Conservation (phyloP, 2,329 filamentous ascomycete species). For the Trichoderma hamatum region DNA sequence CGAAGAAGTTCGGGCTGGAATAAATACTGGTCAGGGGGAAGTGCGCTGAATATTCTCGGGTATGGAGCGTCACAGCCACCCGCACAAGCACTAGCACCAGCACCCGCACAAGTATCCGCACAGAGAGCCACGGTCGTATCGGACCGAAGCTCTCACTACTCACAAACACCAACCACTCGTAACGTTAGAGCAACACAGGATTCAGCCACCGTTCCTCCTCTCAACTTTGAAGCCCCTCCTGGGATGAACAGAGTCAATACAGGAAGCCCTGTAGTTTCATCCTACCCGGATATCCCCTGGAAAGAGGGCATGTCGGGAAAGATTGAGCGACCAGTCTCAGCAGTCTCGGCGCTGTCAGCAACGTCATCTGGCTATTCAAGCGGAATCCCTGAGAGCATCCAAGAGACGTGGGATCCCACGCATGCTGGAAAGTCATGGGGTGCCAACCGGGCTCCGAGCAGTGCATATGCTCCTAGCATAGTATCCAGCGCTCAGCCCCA, state of each 20-base stretch:
- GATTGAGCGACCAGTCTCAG: constrained; percentile 61
- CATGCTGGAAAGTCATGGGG: constrained; percentile 52
- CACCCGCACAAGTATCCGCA: constrained; percentile 28
- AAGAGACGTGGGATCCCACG: constrained; percentile 58
- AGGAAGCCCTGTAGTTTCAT: constrained; percentile 69
- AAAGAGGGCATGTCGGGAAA: constrained; percentile 63
- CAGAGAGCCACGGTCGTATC: constrained; percentile 57
- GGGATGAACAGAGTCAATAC: constrained; percentile 68
- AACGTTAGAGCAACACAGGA: constrained; percentile 60
- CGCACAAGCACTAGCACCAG: not conserved
- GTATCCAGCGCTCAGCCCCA: constrained; percentile 36
- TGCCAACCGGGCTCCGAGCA: constrained; percentile 54
- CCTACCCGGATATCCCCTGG: constrained; percentile 55
- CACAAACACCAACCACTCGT: constrained; percentile 36
- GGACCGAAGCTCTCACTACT: constrained; percentile 61
- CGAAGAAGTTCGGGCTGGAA: constrained; percentile 76
- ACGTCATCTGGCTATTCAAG: constrained; percentile 61
- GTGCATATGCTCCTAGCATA: constrained; percentile 52
- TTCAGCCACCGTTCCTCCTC: constrained; percentile 70
- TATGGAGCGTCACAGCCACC: constrained; percentile 50
- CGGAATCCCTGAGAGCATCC: constrained; percentile 66
- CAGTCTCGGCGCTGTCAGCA: constrained; percentile 35
- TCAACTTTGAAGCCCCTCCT: constrained; percentile 65
- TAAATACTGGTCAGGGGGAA: constrained; percentile 75
- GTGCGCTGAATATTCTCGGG: constrained; percentile 66